Base-by-base conservation (phyloP, 2,329 filamentous ascomycete genomes). In the Tolypocladium inflatum region DNA sequence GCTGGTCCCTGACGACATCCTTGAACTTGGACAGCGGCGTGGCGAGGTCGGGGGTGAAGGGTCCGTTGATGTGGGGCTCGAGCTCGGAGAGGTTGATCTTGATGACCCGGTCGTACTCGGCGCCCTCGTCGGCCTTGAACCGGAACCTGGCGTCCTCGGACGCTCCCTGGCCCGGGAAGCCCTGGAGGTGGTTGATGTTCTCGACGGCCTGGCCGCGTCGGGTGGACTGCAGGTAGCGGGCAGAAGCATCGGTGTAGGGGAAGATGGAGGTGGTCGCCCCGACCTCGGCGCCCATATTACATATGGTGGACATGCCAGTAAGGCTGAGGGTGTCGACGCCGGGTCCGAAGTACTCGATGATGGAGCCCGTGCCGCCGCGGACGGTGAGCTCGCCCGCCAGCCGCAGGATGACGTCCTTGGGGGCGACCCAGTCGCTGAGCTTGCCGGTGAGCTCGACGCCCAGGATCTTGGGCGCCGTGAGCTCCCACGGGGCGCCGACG, bases 211-310 rank as follows among this genome's bases (percentile, higher is more conserved):
- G 71, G 35, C 64, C 60, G 56, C 74, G 68, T 69, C 94, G 86
- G 21, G 94, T 99, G 7, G 92, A 87, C 66, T 88, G 77, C 13
- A 99, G 85, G 70, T 99, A 99, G 41, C 91, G 87, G 23, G 89
- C 80, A 68, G 95, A 93, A 56, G 88, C 87, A 10, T 85, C 79
- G 11, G 90, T 94, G 76, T 93, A 97, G 51, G 94, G 94, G 83
- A 99, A 97, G 66, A 95, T 84, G 58, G 89, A 97, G 13, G 91
- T 97, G 33, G 90, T 97, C n/a, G 91, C 94, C 66, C 91, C 95
- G 60, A 95, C 91, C 79, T 96, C 94, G 61, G 83, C 82, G 41
- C 87, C 90, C 90, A 96, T 96, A 74, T 96, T 96, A 70, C 85
- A 90, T 43, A 89, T 85, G 0, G 94, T 97, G 1, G 91, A 88